phyloP scores from a whole-genome alignment of 2,329 filamentous ascomycete genomes.

The Conoideocrella luteorostrata region DNA sequence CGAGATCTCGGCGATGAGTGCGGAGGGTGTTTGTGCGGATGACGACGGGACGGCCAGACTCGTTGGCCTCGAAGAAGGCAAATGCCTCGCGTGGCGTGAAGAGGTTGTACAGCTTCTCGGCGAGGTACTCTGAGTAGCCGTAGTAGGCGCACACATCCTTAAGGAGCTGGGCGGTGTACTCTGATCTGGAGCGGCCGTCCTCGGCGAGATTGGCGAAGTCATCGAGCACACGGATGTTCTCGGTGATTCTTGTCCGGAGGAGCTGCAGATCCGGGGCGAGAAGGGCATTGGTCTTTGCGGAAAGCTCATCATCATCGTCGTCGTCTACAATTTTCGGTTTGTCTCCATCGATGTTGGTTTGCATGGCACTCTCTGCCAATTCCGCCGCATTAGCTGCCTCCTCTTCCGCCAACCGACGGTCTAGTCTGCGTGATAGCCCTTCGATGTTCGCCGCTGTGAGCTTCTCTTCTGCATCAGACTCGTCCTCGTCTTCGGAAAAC shows the following conservation, averaged over 20 bases:
- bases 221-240: constrained; percentile 85
- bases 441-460: constrained; percentile 95
- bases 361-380: constrained; percentile 74
- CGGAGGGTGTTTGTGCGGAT: constrained; percentile 95
- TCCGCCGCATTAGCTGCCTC: constrained; percentile 80
- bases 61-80: constrained; percentile 98
- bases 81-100: constrained; percentile 93
- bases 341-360: constrained; percentile 88
- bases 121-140: constrained; percentile 90
- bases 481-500: constrained; percentile 93
- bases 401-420: constrained; percentile 69
- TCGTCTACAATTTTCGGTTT: constrained; percentile 61
- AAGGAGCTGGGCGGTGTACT: constrained; percentile 81
- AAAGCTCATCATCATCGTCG: constrained; percentile 54
- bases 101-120: constrained; percentile 88
- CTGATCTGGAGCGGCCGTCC: constrained; percentile 71
- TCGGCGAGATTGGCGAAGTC: constrained; percentile 80
- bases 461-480: constrained; percentile 81
- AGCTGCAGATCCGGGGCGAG: constrained; percentile 87
- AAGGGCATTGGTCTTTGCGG: constrained; percentile 53
- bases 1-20: constrained; percentile 69
- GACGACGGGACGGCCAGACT: constrained; percentile 85
- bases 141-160: constrained; percentile 96
- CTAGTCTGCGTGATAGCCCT: constrained; percentile 79
- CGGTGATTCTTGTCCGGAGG: constrained; percentile 80